Base-by-base conservation (phyloP, 1,284 basidiomycete species). In the Cutaneotrichosporon arboriforme region DNA sequence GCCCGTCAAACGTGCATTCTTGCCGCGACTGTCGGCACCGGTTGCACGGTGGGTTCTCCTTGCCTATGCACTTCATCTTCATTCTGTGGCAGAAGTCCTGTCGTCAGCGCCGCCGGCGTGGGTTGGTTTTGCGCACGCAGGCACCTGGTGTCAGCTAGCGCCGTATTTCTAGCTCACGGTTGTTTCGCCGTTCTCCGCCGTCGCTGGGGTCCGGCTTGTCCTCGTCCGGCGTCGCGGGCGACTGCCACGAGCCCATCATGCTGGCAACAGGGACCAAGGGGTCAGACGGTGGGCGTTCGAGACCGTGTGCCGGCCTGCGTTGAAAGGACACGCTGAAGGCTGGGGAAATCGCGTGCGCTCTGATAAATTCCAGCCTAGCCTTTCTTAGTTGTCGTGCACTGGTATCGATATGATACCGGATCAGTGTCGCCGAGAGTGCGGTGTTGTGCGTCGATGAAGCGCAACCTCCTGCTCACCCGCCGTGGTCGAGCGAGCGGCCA, bases 1-100 rank as follows among this genome's bases (percentile, higher is more conserved):
- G 89, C 60, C 91, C 92, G 70, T 92, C 89, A 65, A 93, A 92
- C 17, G 91, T 80, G 77, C 90, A 93, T 46, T 88, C 85, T 17
- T 90, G 80, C 8, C 87, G 85, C 20, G 86, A 84, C 63, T 41
- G 33, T 26, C 52, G 39, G 21, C 61, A 63, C 2, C 61, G 46
- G 21, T 59, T 54, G 41, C 61, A 63, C 12, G 61, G 61, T 23
- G 90, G 90, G 62, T 87, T 88, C 72, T 92, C 90, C 41, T 90
- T 89, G 5, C 88, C 70, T 26, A 74, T 73, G 49, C 75, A 77
- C 41, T 69, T 66, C 88, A 77, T 91, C 87, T 76, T 49, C 48
- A 49, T 49, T 38, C 48, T 38, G 48, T 49, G 48, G 40, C 48
- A 49, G 33, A 49, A 49, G 31, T 49, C 48, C 48, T 49, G 39